These are phyloP conservation scores for Salicornia ramosissima DNA, from an alignment of 148 eudicot genomes.

Conservation along the genomic window DNA sequence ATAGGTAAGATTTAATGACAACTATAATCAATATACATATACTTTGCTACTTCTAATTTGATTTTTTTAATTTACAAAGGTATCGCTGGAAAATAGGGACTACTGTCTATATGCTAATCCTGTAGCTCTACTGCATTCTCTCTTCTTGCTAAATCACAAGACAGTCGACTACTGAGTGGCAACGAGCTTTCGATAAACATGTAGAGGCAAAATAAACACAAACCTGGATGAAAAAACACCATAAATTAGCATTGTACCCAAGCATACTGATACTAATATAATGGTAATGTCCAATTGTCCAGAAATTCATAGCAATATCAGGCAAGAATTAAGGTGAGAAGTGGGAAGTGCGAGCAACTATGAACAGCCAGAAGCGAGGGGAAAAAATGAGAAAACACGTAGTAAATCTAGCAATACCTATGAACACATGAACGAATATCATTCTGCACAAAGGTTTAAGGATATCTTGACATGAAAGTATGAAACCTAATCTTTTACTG, in stretches of 20 bases:
- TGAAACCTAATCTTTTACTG: background rate
- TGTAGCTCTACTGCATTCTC: slow-evolving; percentile 32
- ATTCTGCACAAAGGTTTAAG: background rate
- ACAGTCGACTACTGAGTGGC: slow-evolving; percentile 37
- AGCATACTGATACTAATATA: background rate
- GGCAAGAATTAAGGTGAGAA: background rate
- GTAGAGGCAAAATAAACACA: slow-evolving; percentile 79
- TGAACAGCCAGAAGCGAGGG: background rate
- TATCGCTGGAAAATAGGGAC: background rate
- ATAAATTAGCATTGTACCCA: background rate
- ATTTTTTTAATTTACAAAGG: slow-evolving; percentile 19
- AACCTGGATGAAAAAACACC: slow-evolving; percentile 40
- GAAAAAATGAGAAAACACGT: background rate
- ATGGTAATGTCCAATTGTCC: background rate
- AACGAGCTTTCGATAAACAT: slow-evolving; percentile 62
- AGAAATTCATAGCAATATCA: background rate
- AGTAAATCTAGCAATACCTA: too few relatives aligned
- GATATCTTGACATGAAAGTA: background rate
- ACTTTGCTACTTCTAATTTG: background rate
- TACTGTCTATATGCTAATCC: slow-evolving; percentile 32
- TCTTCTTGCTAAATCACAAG: slow-evolving; percentile 42
- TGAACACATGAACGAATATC: background rate
- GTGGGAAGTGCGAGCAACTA: too few relatives aligned
- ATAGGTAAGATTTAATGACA: too few relatives aligned
- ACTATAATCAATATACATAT: too few relatives aligned